A percentile compares a stretch with the other conserved stretches of the same genome.
These are phyloP conservation scores for Daldinia eschscholtzii DNA, from an alignment of 2,329 filamentous ascomycete genomes.

Conservation along the genomic window DNA sequence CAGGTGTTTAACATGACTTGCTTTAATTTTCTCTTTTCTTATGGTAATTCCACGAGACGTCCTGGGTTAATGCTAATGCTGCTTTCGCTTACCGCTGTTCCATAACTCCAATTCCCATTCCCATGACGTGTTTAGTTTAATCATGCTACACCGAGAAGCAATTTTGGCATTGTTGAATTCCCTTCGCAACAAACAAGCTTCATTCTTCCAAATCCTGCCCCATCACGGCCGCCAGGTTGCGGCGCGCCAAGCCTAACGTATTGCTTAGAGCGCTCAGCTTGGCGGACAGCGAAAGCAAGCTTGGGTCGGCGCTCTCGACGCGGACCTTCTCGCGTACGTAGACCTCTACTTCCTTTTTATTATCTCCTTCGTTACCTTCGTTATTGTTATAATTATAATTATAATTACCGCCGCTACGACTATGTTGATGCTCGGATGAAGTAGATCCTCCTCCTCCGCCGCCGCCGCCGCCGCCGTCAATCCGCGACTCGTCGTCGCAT, in stretches of 20 bases:
- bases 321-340: constrained; percentile 90
- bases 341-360: constrained; percentile 68
- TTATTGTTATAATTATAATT: not conserved
- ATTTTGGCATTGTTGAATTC: not conserved
- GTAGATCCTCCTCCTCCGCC: not conserved
- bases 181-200: not conserved
- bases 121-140: not conserved
- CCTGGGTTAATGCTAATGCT: no score
- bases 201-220: constrained; percentile 63
- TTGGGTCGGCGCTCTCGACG: constrained; percentile 90
- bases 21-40: no score
- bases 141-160: not conserved
- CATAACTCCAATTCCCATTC: not conserved
- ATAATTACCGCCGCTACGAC: not conserved
- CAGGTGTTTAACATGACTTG: not conserved
- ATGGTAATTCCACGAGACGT: no score
- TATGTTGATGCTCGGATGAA: not conserved
- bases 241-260: constrained; percentile 75
- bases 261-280: constrained; percentile 85
- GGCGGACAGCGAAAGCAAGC: constrained; percentile 82
- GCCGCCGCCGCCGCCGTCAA: constrained; percentile 14
- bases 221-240: constrained; percentile 83
- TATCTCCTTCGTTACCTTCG: not conserved
- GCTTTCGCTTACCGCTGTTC: not conserved
- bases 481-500: constrained; percentile 41